Base-by-base conservation (phyloP, 495 filamentous ascomycete genomes). In the Aspergillus saccharolyticus region DNA sequence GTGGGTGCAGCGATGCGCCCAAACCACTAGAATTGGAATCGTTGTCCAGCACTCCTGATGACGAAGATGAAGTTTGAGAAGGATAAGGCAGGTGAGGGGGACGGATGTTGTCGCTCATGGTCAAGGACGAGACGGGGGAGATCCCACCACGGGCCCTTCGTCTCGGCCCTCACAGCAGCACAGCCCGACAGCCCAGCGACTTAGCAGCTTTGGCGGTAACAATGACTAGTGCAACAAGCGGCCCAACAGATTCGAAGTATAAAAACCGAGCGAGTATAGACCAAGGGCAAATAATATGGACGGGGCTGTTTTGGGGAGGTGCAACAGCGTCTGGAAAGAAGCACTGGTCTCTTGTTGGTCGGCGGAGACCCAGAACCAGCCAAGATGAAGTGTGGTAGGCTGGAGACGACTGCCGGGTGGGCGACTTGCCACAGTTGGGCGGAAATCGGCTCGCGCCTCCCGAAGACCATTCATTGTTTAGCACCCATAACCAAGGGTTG, bases 371-470 rank as follows among this genome's bases (percentile, higher is more conserved):
- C 55, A 47, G 61, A 56, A 46, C 55, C 42, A 42, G 33, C 30
- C 56, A 62, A 46, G 53, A 44, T 33, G 62, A 33, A 17, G 45
- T 68, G 61, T 76, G 73, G 70, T 74, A 71, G 69, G 73, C 66
- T 65, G 72, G 72, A 71, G 65, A 46, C 62, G 42, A 68, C 45
- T 63, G 62, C 72, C 70, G 72, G 50, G 53, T 17, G 20, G 43
- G 43, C 33, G 33, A 39, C 60, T 69, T 53, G 65, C 42, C 54
- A 47, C 55, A 54, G 25, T 33, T 30, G 49, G 53, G 54, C 53
- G 54, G 57, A 57, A 58, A 44, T 56, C 51, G 60, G 49, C 48
- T 51, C 51, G 55, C 28, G 44, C 48, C 52, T 45, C 30, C 22
- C 42, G 50, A 42, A 53, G 44, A 45, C 39, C 44, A 44, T 12